Conservation (phyloP, 805 yeast genomes). For the Ogataea methylovora region DNA sequence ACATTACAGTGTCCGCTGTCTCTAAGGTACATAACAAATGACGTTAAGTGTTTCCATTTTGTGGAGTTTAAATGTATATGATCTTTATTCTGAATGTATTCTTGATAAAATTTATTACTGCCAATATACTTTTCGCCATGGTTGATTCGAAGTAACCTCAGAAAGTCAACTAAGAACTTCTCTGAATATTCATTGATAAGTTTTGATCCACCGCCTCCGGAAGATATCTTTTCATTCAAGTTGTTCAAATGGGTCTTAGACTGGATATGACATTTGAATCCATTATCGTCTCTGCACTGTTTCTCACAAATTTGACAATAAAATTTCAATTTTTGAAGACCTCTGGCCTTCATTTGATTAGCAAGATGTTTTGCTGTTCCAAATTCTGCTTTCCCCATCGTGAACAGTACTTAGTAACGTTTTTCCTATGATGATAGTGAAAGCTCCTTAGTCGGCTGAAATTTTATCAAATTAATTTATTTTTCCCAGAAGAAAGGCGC, state of each 20-base stretch:
- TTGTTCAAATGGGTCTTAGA: constrained; percentile 71
- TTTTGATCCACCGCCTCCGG: constrained; percentile 21
- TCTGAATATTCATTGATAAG: constrained; percentile 49
- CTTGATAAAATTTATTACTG: constrained; percentile 86
- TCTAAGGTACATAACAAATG: constrained; percentile 58
- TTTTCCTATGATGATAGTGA: no score
- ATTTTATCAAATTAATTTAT: constrained; percentile 5
- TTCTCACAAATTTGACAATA: constrained; percentile 90
- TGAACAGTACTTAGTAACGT: no score
- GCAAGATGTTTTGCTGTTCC: constrained; percentile 67
- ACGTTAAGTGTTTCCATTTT: constrained; percentile 61
- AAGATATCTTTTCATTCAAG: constrained; percentile 36
- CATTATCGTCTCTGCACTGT: constrained; percentile 95
- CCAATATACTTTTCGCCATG: constrained; percentile 80
- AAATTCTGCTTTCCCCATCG: constrained; percentile 51
- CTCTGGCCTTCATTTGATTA: constrained; percentile 72
- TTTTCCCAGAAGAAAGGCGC: constrained; percentile 6
- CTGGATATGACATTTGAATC: constrained; percentile 81
- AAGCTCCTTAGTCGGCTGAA: constrained; percentile 5
- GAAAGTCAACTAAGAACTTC: constrained; percentile 56
- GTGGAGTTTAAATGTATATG: constrained; percentile 93
- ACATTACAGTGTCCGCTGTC: constrained; percentile 50
- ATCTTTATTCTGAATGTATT: constrained; percentile 71
- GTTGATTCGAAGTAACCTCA: constrained; percentile 48
- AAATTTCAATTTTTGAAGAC: constrained; percentile 77